Base-by-base conservation (phyloP, 306 rosid species). In the Quercus dentata region DNA sequence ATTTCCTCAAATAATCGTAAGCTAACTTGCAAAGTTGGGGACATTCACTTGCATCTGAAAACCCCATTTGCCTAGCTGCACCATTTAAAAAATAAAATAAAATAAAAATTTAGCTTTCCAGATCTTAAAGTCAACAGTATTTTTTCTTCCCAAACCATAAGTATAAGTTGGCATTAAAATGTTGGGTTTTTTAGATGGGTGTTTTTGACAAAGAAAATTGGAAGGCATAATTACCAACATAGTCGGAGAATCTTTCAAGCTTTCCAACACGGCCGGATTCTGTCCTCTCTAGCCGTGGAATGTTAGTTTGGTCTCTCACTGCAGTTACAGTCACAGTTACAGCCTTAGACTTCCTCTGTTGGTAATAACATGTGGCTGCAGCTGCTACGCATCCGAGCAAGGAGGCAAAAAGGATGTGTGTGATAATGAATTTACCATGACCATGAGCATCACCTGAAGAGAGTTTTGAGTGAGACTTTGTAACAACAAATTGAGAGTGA, bases 21-120 rank as follows among this genome's bases (percentile, higher is more conserved):
- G 95, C 94, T 59, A 95, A 31, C 67, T 72, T 85, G 87, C 95
- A 83, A 2, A 95, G 69, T 56, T 74, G 80, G 41, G 91, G 92
- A 23, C 88, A 90, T 69, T 91, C 89, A 7, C 74, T 77, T 19
- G 77, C 83, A 78, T 90, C 91, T 33, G 73, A 83, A 86, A 92
- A 81, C 30, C 95, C 97, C 41, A 95, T 41, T 75, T 89, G 99
- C 83, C 99, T 89, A 19, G 94, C 99, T 92, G 83, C 81, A 64
- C 25, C 27, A 52, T 51, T 41, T 41, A 6, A 35, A 49, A 44
- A 27, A n/a, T 23, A 38, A 30, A 3, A 64, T 6, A 4, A 7
- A 27, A 0, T 20, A 52, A 23, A 14, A 41, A 20, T 67, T 17
- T 35, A 49, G 8, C 27, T 5, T n/a, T 64, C 1, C 23, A 49